Evolutionary conservation across 768 basidiomycete genomes (phyloP).

Genomic region (Leucocoprinus birnbaumii): DNA sequence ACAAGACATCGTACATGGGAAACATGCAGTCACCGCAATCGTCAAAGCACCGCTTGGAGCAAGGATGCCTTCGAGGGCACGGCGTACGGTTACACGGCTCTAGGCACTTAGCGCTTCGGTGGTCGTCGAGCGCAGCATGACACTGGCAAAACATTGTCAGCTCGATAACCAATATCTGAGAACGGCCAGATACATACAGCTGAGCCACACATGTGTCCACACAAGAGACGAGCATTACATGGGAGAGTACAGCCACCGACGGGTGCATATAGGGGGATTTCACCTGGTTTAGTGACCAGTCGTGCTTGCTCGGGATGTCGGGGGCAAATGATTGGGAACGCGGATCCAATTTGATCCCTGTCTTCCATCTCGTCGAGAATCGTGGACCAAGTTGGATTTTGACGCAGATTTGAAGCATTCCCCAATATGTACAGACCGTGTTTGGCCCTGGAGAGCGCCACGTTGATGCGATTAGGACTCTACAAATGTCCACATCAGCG

Average conservation of each 20-base stretch:
- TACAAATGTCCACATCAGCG: not conserved
- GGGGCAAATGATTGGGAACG: slow-evolving; percentile 55
- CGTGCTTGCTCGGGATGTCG: slow-evolving; percentile 45
- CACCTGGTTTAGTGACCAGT: slow-evolving; percentile 46
- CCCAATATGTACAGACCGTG: slow-evolving; percentile 76
- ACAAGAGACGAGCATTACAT: slow-evolving; percentile 49
- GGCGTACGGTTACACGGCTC: slow-evolving; percentile 44
- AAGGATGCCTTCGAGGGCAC: slow-evolving; percentile 58
- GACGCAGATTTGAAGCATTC: slow-evolving; percentile 51
- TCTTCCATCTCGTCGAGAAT: slow-evolving; percentile 57
- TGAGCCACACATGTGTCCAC: slow-evolving; percentile 65
- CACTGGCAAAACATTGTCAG: slow-evolving; percentile 42
- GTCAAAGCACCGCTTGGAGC: slow-evolving; percentile 45
- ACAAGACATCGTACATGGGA: slow-evolving; percentile 37
- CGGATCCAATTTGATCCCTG: slow-evolving; percentile 19
- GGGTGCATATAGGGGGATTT: slow-evolving; percentile 48
- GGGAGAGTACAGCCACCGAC: slow-evolving; percentile 64
- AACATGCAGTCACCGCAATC: slow-evolving; percentile 54
- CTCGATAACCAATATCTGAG: no score
- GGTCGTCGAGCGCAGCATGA: slow-evolving; percentile 57
- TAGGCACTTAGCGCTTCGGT: slow-evolving; percentile 43
- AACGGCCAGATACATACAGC: slow-evolving; percentile 45
- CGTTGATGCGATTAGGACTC: slow-evolving; percentile 60
- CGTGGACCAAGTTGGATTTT: slow-evolving; percentile 43
- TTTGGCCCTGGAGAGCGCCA: slow-evolving; percentile 71